Evolutionary conservation across 1,139 yeast species (phyloP), one percentile per base, ranked within the genome.

Genomic region (Wickerhamomyces sp.): DNA sequence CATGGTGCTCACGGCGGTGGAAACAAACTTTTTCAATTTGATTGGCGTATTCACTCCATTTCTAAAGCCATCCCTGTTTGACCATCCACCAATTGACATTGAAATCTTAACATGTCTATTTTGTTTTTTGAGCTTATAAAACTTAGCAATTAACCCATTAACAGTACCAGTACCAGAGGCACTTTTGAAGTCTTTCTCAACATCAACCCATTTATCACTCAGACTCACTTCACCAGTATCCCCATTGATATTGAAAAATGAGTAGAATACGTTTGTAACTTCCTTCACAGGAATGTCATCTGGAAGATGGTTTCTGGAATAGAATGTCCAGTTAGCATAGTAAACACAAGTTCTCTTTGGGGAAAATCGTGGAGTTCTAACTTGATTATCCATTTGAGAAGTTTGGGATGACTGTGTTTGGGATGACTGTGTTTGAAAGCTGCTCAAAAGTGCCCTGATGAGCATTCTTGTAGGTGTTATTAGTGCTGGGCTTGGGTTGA

Each of bases 11-110:
- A 76, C 70, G 1, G 82, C 69, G 2, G 84, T 70, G 1, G 58
- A 48, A 4, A 81, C 77, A 63, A 91, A 89, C 1, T 43, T 61
- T 2, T 60, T 59, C 8, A 81, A 51, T 45, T 69, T 75, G 1
- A 45, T 47, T 0, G 62, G 57, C 40, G 71, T 67, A 2, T 61
- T 54, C 7, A 77, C 71, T 8, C 83, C 72, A 1, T 65, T 64
- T 11, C 69, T 71, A 57, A 90, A 84, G 8, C 68, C 65, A 1
- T 68, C 69, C 10, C 77, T 69, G 23, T 84, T 76, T 0, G 94
- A 84, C 85, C 94, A 85, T 0, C 99, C 99, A 7, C 99, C 99
- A 51, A 93, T 75, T 0, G 96, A 83, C 74, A 90, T 73, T 10
- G 81, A 68, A 0, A 83, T 68, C 51, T 81, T 81, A 36, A 90